These are phyloP conservation scores for Gloeopeniophorella convolvens DNA, from an alignment of 768 basidiomycete genomes.

Conservation along the genomic window DNA sequence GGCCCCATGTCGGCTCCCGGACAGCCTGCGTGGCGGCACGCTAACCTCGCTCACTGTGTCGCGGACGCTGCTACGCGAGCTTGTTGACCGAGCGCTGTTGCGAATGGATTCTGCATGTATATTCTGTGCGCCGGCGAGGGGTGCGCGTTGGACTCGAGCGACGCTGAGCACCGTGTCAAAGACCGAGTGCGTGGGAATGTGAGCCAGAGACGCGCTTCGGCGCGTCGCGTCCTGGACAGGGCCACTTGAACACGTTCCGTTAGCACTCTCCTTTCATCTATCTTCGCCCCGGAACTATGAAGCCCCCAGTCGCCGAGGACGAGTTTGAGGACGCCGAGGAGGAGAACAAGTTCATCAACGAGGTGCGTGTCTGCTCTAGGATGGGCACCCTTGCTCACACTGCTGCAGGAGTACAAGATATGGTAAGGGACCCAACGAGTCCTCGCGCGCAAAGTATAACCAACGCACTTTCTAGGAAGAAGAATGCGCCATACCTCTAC, in stretches of 20 bases:
- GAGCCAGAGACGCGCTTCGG: not conserved
- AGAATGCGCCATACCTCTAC: conserved; percentile 96
- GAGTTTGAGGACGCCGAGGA: conserved; percentile 83
- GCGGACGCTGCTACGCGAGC: no score
- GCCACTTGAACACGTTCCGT: not conserved
- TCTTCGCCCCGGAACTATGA: no score
- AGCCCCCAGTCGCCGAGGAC: conserved; percentile 49
- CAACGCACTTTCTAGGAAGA: conserved; percentile 55
- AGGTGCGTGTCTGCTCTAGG: conserved; percentile 40
- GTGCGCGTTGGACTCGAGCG: no score
- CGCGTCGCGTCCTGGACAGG: conserved; percentile 16
- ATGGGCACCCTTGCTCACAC: conserved; percentile 1
- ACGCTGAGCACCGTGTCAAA: no score
- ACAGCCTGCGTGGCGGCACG: no score
- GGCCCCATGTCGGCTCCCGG: not conserved
- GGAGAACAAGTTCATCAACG: conserved; percentile 83
- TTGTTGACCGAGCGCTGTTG: not conserved
- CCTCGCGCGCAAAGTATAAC: not conserved
- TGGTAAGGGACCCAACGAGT: conserved; percentile 40
- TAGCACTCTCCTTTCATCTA: not conserved
- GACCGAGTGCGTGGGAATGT: conserved; percentile 19
- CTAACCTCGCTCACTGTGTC: no score
- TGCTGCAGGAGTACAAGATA: conserved; percentile 71
- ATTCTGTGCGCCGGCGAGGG: not conserved
- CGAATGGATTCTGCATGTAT: not conserved